Percentiles rank a stretch among this genome's conserved stretches.
Conservation (phyloP, 805 yeast genomes). For the Priceomyces castillae region DNA sequence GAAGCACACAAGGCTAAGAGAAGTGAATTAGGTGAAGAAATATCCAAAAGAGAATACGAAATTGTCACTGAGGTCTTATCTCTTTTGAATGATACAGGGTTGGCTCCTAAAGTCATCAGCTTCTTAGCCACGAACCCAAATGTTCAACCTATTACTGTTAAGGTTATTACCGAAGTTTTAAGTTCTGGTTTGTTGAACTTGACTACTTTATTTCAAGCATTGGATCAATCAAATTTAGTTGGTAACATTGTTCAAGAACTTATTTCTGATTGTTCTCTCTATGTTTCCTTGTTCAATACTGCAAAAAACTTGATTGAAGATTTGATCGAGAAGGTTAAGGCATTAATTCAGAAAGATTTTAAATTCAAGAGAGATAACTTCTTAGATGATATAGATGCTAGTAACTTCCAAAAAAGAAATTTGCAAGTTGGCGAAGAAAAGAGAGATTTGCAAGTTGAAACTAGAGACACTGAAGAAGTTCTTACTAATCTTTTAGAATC, state of each 20-base stretch:
- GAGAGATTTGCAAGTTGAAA: slow-evolving; percentile 9
- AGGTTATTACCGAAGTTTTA: slow-evolving; percentile 26
- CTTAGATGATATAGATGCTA: not conserved
- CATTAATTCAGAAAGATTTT: slow-evolving; percentile 17
- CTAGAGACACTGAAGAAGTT: slow-evolving; percentile 25
- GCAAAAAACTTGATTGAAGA: slow-evolving; percentile 27
- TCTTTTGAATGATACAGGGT: slow-evolving; percentile 33
- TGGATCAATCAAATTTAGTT: slow-evolving; percentile 37
- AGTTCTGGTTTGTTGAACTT: slow-evolving; percentile 32
- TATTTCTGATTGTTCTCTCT: slow-evolving; percentile 37
- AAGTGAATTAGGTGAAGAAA: slow-evolving; percentile 22
- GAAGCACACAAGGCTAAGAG: slow-evolving; percentile 25
- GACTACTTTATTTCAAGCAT: slow-evolving; percentile 31
- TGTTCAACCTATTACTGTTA: slow-evolving; percentile 21
- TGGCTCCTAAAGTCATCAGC: slow-evolving; percentile 35
- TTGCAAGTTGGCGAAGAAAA: slow-evolving; percentile 1
- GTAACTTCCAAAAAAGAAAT: too few relatives aligned
- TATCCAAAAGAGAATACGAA: slow-evolving; percentile 35
- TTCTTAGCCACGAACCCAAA: slow-evolving; percentile 28
- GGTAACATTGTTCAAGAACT: slow-evolving; percentile 32
- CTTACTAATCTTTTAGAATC: slow-evolving; percentile 38
- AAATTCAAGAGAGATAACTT: slow-evolving; percentile 1
- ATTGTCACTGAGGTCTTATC: slow-evolving; percentile 40
- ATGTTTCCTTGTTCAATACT: slow-evolving; percentile 30
- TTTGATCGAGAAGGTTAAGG: slow-evolving; percentile 26